Base-by-base conservation (phyloP, 441 rosid species). In the Lepidium campestre region DNA sequence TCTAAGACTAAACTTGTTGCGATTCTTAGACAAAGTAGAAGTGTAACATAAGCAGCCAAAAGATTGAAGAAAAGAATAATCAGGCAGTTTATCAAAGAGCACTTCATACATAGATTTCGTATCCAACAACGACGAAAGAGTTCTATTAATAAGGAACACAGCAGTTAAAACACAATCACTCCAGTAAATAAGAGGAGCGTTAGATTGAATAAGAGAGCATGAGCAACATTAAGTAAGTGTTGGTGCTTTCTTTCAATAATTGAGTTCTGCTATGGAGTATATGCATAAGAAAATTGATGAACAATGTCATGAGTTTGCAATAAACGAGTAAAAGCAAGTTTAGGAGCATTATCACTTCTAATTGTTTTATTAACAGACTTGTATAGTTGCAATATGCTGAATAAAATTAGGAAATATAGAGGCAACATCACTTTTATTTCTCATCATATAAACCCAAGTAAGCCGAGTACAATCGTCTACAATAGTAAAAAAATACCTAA, bases 1-100 rank as follows among this genome's bases (percentile, higher is more conserved):
- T 2, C 49, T 4, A 0, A 9, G 52, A 20, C 29, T 46, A 4
- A 46, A 46, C 1, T 46, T 46, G 1, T 20, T 2, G 1, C 14
- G 12, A 19, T 46, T 15, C 0, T 46, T 46, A 5, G 0, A 27
- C 0, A 20, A 20, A 0, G 52, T 46, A 0, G 52, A 46, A 0
- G 4, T 34, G 27, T 25, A 49, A 0, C 55, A 49, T 0, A 49
- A 4, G 7, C 53, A 60, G 0, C 68, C 53, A 70, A 61, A 70
- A 0, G 11, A 12, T 1, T 11, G 2, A 0, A 70, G n/a, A 27
- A 59, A 47, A 1, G 10, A 2, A 0, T 39, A 57, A 1, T 10
- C 2, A 2, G 39, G 57, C 0, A 4, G 0, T 1, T 20, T 44
- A 0, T 46, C 4, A 2, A 3, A 0, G 0, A 58, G 8, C 0